Conservation (phyloP, 2,329 filamentous ascomycete genomes). For the Penicillium sp. region DNA sequence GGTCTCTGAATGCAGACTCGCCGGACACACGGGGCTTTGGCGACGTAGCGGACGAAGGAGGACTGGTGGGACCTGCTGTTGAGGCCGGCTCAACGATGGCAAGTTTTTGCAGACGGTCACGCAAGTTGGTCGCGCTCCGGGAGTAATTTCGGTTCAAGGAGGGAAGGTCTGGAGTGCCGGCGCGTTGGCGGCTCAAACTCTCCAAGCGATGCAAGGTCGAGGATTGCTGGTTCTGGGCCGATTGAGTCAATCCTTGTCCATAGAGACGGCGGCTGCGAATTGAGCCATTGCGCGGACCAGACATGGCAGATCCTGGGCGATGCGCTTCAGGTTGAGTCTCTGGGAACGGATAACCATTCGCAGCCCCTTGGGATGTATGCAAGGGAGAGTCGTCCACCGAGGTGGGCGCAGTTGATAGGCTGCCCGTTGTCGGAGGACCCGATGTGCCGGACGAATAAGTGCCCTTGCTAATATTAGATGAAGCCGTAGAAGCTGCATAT, state of each 20-base stretch:
- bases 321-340: constrained; percentile 26
- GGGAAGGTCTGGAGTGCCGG: constrained; percentile 54
- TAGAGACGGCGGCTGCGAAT: constrained; percentile 77
- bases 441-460: constrained; percentile 84
- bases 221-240: constrained; percentile 76
- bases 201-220: constrained; percentile 79
- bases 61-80: constrained; percentile 39
- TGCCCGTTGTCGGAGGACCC: constrained; percentile 65
- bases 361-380: constrained; percentile 26
- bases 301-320: constrained; percentile 27
- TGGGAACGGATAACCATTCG: constrained; percentile 10
- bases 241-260: constrained; percentile 77
- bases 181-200: constrained; percentile 68
- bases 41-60: constrained; percentile 42
- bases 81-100: constrained; percentile 26
- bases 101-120: constrained; percentile 47
- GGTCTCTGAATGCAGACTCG: constrained; percentile 35
- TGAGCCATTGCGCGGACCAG: constrained; percentile 62
- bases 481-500: constrained; percentile 58
- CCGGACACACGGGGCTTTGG: constrained; percentile 38
- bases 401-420: constrained; percentile 83
- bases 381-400: constrained; percentile 74
- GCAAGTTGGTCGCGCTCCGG: constrained; percentile 68
- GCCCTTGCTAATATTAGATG: constrained; percentile 73
- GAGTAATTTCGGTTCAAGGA: constrained; percentile 48